phyloP scores from a whole-genome alignment of 139 green algal species.

The Chlorella sp. region DNA sequence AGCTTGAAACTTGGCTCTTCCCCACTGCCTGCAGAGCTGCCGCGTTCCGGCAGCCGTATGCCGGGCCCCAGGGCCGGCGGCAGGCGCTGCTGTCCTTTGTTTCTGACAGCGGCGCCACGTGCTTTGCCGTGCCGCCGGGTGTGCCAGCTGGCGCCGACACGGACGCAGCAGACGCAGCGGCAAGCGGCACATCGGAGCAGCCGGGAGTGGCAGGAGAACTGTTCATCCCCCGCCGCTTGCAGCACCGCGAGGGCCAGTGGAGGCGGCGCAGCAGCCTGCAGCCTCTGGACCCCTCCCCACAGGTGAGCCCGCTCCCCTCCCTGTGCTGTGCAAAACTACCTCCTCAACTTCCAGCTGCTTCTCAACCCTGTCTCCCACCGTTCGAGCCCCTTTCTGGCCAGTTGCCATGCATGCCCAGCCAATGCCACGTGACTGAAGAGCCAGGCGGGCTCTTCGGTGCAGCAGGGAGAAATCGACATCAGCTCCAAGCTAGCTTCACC shows the following conservation, averaged over 20 bases:
- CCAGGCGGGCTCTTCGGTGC: too few relatives aligned
- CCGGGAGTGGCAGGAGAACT: neutral
- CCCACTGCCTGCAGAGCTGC: neutral
- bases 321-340: too few relatives aligned
- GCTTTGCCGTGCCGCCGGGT: neutral
- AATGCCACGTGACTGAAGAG: too few relatives aligned
- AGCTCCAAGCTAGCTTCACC: too few relatives aligned
- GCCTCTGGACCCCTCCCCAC: neutral
- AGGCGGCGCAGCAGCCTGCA: neutral
- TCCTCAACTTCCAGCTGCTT: too few relatives aligned
- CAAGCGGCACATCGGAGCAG: neutral
- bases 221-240: conserved; percentile 6
- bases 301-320: too few relatives aligned
- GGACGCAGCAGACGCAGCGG: neutral
- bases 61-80: neutral
- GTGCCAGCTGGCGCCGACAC: neutral
- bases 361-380: too few relatives aligned
- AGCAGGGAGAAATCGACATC: too few relatives aligned
- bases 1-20: neutral
- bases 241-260: neutral
- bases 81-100: conserved; percentile 26
- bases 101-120: neutral
- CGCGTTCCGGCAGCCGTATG: conserved; percentile 1
- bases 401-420: too few relatives aligned
- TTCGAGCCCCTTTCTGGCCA: too few relatives aligned